Percentiles rank a stretch among this genome's conserved stretches.
These are phyloP conservation scores for Talaromyces marneffei DNA, from an alignment of 2,329 filamentous ascomycete species.

Conservation along the genomic window DNA sequence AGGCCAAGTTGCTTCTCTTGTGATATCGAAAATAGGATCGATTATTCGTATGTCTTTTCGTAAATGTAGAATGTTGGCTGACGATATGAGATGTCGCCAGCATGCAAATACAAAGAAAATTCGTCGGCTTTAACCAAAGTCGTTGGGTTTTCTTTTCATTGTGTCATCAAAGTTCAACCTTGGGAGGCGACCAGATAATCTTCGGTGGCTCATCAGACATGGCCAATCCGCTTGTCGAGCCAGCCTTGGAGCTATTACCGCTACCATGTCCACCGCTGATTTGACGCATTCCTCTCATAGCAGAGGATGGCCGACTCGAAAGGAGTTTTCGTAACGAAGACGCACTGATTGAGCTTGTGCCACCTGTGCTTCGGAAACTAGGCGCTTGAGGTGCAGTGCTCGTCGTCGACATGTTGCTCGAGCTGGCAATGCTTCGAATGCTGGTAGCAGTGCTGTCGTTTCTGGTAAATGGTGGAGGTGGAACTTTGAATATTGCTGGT, in stretches of 20 bases:
- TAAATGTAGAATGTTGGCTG: neutral
- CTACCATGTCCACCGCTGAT: constrained; percentile 14
- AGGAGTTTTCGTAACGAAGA: constrained; percentile 35
- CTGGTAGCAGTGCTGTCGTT: constrained; percentile 18
- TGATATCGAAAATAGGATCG: neutral
- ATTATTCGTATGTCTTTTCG: neutral
- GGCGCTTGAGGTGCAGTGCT: constrained; percentile 24
- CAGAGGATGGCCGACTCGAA: constrained; percentile 21
- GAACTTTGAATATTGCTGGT: neutral
- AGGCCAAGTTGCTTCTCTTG: neutral
- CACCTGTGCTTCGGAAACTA: constrained; percentile 31
- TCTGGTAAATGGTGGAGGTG: neutral
- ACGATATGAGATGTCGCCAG: neutral
- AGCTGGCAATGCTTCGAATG: constrained; percentile 34
- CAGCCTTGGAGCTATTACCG: constrained; percentile 24
- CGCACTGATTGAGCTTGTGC: constrained; percentile 24
- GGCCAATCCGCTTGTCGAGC: constrained; percentile 24
- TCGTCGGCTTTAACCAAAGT: neutral
- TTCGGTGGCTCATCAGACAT: constrained; percentile 29
- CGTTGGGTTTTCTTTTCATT: neutral
- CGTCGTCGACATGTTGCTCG: constrained; percentile 30
- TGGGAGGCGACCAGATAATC: constrained; percentile 34
- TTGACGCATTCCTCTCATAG: constrained; percentile 13
- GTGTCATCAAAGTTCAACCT: constrained; percentile 26
- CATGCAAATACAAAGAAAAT: neutral